Evolutionary conservation across 805 yeast genomes (phyloP).

Genomic region (Komagataella kurtzmanii): DNA sequence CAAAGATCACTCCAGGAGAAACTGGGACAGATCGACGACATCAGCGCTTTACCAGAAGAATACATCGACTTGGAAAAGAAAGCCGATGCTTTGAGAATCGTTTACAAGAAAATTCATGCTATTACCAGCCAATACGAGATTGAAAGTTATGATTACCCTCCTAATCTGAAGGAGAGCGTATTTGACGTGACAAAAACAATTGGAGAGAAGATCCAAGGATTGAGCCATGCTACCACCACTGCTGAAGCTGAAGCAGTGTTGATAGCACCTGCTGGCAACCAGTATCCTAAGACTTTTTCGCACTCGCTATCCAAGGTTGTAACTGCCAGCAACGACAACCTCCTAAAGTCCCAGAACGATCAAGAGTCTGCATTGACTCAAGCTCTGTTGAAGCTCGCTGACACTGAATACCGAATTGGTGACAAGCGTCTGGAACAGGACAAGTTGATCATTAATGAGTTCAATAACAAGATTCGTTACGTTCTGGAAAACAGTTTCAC

Average conservation of each 20-base stretch:
- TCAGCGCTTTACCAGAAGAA: constrained; percentile 63
- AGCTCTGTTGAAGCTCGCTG: constrained; percentile 40
- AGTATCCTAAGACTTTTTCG: constrained; percentile 56
- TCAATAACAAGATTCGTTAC: constrained; percentile 41
- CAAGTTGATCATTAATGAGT: constrained; percentile 39
- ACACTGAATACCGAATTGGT: constrained; percentile 49
- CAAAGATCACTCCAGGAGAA: constrained; percentile 46
- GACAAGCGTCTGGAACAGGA: constrained; percentile 62
- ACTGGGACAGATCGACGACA: constrained; percentile 51
- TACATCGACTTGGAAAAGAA: constrained; percentile 54
- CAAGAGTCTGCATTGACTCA: constrained; percentile 24
- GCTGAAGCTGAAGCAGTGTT: constrained; percentile 53
- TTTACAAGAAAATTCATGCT: constrained; percentile 37
- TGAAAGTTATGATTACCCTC: constrained; percentile 75
- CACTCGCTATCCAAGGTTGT: constrained; percentile 56
- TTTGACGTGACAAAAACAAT: constrained; percentile 47
- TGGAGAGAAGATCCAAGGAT: constrained; percentile 40
- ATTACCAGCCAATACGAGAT: constrained; percentile 55
- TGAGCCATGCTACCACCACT: constrained; percentile 51
- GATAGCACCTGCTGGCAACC: constrained; percentile 17
- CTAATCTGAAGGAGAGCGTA: constrained; percentile 56
- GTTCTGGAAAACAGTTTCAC: constrained; percentile 45
- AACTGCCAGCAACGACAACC: constrained; percentile 25
- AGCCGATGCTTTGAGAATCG: constrained; percentile 49
- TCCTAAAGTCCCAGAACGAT: background rate